Evolutionary conservation across 345 rosid genomes (phyloP), one percentile per base, ranked within the genome.

Genomic region (Rhodamnia rubescens): DNA sequence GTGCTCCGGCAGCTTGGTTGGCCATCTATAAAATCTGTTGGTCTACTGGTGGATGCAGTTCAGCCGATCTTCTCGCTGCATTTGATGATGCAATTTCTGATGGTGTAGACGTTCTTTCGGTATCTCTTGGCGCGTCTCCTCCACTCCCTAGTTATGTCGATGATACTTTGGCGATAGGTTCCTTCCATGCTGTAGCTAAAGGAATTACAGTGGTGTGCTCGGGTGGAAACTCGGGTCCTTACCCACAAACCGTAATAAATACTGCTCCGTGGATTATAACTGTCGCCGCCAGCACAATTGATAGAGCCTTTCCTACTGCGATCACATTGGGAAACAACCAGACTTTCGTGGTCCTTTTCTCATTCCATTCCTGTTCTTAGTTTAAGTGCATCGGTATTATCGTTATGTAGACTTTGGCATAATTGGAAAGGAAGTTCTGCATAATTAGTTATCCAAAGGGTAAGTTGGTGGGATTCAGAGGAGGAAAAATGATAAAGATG

Each of bases 11-110:
- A 3, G 91, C 93, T 9, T 75, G 88, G 52, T 54, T 92, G 44
- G 91, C 95, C 6, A 47, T 87, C 75, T 93, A 92, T 81, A 90
- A 89, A 83, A 90, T 91, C 82, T 92, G 95, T 85, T 90, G 91
- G 90, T 85, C 89, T 59, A 82, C 87, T 7, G 88, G 86, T 40
- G 91, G 87, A 15, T 93, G 95, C 87, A 83, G 87, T 56, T 85
- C 88, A 22, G 88, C 91, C 10, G 93, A 92, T 80, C 83, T 91
- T 80, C 90, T 93, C 1, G 92, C 92, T 52, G 93, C 92, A 11
- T 83, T 91, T 86, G 94, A 92, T 58, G 87, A 87, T 85, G 94
- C 93, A 32, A 85, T 90, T 27, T 83, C 44, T 82, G 94, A 92
- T 83, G 92, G 93, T 15, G 91, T 92, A 6, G 85, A 92, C 57